Conservation (phyloP, 306 rosid species). For the Fragaria ananassa region DNA sequence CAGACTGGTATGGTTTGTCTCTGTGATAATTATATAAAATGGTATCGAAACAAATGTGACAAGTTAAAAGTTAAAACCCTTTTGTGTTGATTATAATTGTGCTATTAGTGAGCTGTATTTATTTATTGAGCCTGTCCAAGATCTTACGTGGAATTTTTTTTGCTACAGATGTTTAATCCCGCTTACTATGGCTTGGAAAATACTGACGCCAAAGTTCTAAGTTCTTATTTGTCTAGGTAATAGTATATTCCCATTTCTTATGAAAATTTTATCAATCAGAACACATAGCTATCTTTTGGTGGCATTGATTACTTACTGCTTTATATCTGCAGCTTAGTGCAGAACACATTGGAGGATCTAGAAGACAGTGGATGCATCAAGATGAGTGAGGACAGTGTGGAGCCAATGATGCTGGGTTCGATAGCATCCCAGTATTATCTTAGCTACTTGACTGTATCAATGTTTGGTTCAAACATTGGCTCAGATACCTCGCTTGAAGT, state of each 20-base stretch:
- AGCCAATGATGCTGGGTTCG: conserved; percentile 81
- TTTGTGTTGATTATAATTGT: not conserved
- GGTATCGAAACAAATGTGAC: not conserved
- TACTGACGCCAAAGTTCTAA: conserved; percentile 63
- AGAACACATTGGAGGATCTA: conserved; percentile 85
- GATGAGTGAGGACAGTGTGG: conserved; percentile 68
- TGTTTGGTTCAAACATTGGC: conserved; percentile 92
- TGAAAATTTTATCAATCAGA: conserved; percentile 1
- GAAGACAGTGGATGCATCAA: conserved; percentile 96
- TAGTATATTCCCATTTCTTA: conserved; percentile 19
- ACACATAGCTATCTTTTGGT: conserved; percentile 9
- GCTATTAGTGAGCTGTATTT: not conserved
- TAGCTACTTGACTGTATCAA: conserved; percentile 84
- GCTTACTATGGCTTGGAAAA: conserved; percentile 91
- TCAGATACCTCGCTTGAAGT: conserved; percentile 92
- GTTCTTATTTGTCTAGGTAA: conserved; percentile 85
- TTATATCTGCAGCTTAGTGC: conserved; percentile 63
- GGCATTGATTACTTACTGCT: conserved; percentile 20
- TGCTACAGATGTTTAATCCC: conserved; percentile 81
- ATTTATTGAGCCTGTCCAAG: not conserved
- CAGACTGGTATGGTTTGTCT: conserved; percentile 66
- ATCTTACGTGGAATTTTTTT: not conserved
- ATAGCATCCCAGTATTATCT: conserved; percentile 96
- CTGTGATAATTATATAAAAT: not conserved
- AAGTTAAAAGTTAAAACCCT: not conserved